These are phyloP conservation scores for Acanthamoeba rhysodes DNA, from an alignment of 208 protist species.

Conservation along the genomic window DNA sequence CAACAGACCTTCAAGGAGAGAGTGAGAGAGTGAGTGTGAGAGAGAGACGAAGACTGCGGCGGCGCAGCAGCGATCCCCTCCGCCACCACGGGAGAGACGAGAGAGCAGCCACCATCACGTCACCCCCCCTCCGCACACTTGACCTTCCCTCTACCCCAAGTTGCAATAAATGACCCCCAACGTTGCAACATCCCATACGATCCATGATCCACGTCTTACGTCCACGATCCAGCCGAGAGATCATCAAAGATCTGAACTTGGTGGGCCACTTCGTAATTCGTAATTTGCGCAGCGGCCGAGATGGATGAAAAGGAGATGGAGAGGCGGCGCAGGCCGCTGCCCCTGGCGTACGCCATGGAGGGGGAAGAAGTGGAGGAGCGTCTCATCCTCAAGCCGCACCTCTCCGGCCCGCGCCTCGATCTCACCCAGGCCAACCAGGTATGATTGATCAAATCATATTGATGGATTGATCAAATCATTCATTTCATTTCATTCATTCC, in stretches of 20 bases:
- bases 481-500: no score
- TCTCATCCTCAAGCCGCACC: slow-evolving; percentile 52
- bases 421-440: slow-evolving; percentile 40
- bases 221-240: no score
- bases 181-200: no score
- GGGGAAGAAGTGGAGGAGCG: slow-evolving; percentile 30
- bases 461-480: no score
- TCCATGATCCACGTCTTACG: no score
- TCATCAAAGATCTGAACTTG: no score
- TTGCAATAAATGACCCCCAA: not conserved
- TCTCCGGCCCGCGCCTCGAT: slow-evolving; percentile 35
- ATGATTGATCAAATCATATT: not conserved
- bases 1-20: not conserved
- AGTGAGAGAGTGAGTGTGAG: not conserved
- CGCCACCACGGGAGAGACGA: not conserved
- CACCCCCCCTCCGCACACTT: not conserved
- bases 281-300: no score
- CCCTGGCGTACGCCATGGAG: not conserved
- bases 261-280: no score
- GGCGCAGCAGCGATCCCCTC: not conserved
- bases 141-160: not conserved
- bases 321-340: not conserved
- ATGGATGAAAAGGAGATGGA: not conserved
- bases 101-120: not conserved
- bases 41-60: not conserved